Evolutionary conservation across 2,329 filamentous ascomycete species (phyloP).

Genomic region (Trichoderma aggressivum): DNA sequence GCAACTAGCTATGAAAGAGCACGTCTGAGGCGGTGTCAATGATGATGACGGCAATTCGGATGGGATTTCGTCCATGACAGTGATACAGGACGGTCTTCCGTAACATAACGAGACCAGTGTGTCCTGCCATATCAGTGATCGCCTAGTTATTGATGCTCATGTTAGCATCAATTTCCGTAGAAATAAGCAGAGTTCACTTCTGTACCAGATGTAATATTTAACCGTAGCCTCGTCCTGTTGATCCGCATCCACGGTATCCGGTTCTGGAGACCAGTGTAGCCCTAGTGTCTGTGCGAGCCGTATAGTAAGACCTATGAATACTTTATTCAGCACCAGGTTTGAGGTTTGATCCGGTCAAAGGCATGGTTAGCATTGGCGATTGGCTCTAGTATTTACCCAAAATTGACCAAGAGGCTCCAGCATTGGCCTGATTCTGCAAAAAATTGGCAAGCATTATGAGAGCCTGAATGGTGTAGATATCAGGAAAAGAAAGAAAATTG

Average conservation of each 20-base stretch:
- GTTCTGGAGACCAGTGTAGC: neutral
- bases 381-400: neutral
- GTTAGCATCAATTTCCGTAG: neutral
- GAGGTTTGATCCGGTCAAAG: neutral
- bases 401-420: conserved; percentile 1
- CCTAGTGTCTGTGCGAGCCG: neutral
- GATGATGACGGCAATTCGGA: neutral
- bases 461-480: neutral
- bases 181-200: neutral
- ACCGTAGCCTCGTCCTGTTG: neutral
- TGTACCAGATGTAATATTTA: conserved; percentile 1
- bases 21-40: neutral
- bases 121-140: conserved; percentile 9
- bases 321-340: neutral
- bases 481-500: neutral
- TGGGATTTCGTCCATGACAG: neutral
- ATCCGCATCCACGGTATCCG: neutral
- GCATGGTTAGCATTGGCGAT: neutral
- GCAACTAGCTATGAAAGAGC: neutral
- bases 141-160: neutral
- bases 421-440: neutral
- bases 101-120: neutral
- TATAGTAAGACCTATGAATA: neutral
- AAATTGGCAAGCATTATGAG: neutral
- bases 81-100: neutral